Evolutionary conservation across 2,329 filamentous ascomycete genomes (phyloP), one percentile per base, ranked within the genome.

Genomic region (Fusarium falciforme): DNA sequence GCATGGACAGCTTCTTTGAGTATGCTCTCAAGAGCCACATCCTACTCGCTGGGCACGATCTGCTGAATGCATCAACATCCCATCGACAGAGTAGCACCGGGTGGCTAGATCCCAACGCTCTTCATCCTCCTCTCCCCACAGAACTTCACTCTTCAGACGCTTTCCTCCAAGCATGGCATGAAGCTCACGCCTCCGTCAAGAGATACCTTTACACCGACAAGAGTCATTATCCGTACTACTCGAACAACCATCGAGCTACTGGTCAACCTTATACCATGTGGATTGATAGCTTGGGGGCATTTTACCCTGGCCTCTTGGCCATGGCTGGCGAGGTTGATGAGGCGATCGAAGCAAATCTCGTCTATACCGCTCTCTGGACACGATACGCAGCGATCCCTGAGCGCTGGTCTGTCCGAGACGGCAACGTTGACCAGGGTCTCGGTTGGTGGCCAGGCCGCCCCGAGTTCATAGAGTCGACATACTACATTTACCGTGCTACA

Each of bases 1-100:
- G 96, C 42, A 94, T 98, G 79, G 96, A 99, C 84, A 98, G 95
- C 83, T 99, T 99, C 84, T 98, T 98, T 79, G 96, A 99, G 84
- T 99, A 99, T 83, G 95, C 96, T 5, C 89, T 98, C 78, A 99
- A 99, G 83, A 95, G 95, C 20, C 92, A 98, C 80, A 93, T 99
- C 68, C 84, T 99, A 27, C 89, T 98, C 25, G 98, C 96, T 3
- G 94, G 94, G 2, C 90, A 93, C 67, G 87, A 87, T 16, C 81
- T 87, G 69, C 89, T 89, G 4, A 92, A 92, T 72, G 67, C 73
- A 6, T 80, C 83, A 5, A 76, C 72, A 6, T 83, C 73, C 82
- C 86, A 25, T 81, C 83, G 72, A 79, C 86, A 73, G 80, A 85
- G 78, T 80, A 84, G 69, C 72, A 82, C 73, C 58, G 76, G 63